phyloP scores from a whole-genome alignment of 768 basidiomycete genomes.

The Hygrocybe coccinea region DNA sequence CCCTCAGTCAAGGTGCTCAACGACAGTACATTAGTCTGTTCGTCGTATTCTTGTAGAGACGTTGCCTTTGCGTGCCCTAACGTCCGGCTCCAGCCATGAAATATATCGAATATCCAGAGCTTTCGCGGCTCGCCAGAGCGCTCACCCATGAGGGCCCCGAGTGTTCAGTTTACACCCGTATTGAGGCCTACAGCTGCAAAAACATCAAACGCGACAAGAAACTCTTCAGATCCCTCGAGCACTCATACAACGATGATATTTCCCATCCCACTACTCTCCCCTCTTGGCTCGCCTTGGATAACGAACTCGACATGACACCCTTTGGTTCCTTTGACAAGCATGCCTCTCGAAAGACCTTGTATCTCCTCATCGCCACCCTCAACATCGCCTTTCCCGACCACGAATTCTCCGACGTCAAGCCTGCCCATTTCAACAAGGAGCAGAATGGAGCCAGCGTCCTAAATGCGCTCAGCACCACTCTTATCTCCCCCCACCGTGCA shows the following conservation, averaged over 20 bases:
- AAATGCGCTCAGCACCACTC: conserved; percentile 78
- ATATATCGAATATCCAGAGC: conserved; percentile 79
- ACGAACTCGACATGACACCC: conserved; percentile 72
- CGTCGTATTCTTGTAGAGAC: conserved; percentile 1
- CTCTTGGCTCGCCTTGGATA: conserved; percentile 67
- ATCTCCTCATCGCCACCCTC: conserved; percentile 92
- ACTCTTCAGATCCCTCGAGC: conserved; percentile 89
- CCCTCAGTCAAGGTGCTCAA: no score
- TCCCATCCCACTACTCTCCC: conserved; percentile 82
- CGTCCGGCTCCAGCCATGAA: conserved; percentile 53
- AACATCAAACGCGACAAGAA: conserved; percentile 95
- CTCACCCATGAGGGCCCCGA: conserved; percentile 84
- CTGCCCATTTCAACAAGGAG: conserved; percentile 85
- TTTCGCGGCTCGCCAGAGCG: conserved; percentile 69
- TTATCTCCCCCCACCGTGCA: conserved; percentile 66
- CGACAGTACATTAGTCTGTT: not conserved
- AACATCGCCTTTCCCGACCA: conserved; percentile 98
- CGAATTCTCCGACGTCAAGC: conserved; percentile 90
- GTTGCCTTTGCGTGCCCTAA: conserved; percentile 6
- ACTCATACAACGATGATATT: conserved; percentile 75
- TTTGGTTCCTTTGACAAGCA: conserved; percentile 90
- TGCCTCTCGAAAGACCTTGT: conserved; percentile 83
- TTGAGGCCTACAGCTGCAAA: conserved; percentile 98
- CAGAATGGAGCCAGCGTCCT: conserved; percentile 75
- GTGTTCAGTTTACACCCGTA: conserved; percentile 83